phyloP scores from a whole-genome alignment of 495 filamentous ascomycete species.

The Bacidia gigantensis region DNA sequence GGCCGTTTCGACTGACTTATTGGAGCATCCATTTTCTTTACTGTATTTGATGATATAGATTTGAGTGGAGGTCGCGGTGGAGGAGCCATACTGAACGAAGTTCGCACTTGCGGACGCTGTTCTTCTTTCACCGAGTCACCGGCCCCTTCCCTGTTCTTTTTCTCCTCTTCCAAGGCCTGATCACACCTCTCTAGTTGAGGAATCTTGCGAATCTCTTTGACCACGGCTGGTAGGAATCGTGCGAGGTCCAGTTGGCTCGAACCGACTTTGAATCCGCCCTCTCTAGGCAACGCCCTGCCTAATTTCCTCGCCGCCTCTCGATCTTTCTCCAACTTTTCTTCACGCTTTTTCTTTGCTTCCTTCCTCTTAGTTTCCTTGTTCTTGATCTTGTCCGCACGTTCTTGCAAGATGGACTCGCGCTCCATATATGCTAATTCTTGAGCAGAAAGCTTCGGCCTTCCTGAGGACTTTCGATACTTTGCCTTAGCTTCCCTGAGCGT shows the following conservation, averaged over 20 bases:
- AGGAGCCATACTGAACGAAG: background rate
- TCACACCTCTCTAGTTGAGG: background rate
- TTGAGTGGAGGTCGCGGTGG: background rate
- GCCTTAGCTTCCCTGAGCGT: slow-evolving; percentile 18
- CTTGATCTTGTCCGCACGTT: slow-evolving; percentile 15
- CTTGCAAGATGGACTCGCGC: slow-evolving; percentile 9
- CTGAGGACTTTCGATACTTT: slow-evolving; percentile 17
- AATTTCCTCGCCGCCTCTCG: slow-evolving; percentile 14
- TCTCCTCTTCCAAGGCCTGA: background rate
- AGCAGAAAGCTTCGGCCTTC: slow-evolving; percentile 9
- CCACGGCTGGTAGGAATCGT: slow-evolving; percentile 1
- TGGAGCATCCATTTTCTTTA: background rate
- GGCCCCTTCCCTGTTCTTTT: background rate
- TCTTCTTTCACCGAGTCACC: background rate
- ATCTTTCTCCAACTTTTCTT: slow-evolving; percentile 18
- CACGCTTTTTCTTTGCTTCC: slow-evolving; percentile 15
- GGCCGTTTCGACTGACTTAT: background rate
- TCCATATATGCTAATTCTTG: slow-evolving; percentile 11
- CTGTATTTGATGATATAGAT: background rate
- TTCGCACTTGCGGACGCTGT: background rate
- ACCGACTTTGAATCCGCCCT: slow-evolving; percentile 9
- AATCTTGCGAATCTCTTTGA: background rate
- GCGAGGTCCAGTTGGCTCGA: slow-evolving; percentile 11
- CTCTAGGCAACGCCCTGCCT: slow-evolving; percentile 8
- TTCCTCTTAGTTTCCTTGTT: slow-evolving; percentile 14